A percentile compares a stretch with the other conserved stretches of the same genome.
Conservation (phyloP, 345 rosid genomes). For the Rhodamnia argentea region DNA sequence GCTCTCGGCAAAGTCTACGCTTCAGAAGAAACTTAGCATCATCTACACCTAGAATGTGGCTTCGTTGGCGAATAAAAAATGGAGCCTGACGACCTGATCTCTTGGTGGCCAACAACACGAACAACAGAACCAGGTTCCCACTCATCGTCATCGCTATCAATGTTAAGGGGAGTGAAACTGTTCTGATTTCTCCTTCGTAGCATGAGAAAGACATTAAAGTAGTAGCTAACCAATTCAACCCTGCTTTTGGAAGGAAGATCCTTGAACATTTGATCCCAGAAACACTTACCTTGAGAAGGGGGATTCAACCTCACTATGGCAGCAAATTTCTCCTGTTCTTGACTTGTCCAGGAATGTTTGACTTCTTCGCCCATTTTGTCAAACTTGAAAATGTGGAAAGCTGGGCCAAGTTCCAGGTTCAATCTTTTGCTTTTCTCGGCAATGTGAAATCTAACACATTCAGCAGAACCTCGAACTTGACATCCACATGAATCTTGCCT, state of each 20-base stretch:
- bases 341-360: constrained; percentile 12
- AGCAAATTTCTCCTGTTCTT: constrained; percentile 25
- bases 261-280: constrained; percentile 18
- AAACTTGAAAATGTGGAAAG: constrained; percentile 51
- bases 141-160: constrained; percentile 25
- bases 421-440: constrained; percentile 33
- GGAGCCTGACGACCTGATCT: constrained; percentile 23
- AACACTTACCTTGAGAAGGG: constrained; percentile 6
- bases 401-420: constrained; percentile 58
- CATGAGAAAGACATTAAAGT: constrained; percentile 32
- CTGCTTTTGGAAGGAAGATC: constrained; percentile 14
- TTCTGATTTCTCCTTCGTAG: constrained; percentile 31
- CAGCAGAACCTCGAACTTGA: constrained; percentile 40
- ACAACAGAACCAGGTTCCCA: constrained; percentile 13
- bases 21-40: neutral
- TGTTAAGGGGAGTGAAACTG: constrained; percentile 14
- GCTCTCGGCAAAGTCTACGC: neutral
- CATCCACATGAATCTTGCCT: constrained; percentile 83
- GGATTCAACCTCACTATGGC: constrained; percentile 13
- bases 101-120: constrained; percentile 1
- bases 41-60: constrained; percentile 15
- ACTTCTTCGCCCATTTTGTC: constrained; percentile 75
- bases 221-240: constrained; percentile 29
- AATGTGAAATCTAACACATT: constrained; percentile 72
- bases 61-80: constrained; percentile 49